These are phyloP conservation scores for Biscogniauxia sp. DNA, from an alignment of 2,329 filamentous ascomycete species.

Conservation along the genomic window DNA sequence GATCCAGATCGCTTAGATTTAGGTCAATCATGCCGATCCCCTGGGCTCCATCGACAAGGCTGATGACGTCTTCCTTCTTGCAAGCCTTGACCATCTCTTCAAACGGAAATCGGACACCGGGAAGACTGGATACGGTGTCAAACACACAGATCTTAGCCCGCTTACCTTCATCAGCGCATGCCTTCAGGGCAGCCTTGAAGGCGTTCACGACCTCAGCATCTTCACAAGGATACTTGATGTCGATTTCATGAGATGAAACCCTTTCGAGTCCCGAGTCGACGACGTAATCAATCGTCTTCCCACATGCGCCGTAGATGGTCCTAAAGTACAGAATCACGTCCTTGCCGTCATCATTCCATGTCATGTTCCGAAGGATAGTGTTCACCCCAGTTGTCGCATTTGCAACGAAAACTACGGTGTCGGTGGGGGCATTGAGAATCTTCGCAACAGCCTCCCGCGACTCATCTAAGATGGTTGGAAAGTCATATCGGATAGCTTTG, in stretches of 20 bases:
- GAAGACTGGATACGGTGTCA: conserved; percentile 76
- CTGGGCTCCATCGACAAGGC: conserved; percentile 81
- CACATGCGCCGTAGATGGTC: conserved; percentile 76
- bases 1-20: conserved; percentile 63
- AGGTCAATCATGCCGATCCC: conserved; percentile 75
- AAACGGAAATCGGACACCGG: conserved; percentile 78
- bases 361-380: conserved; percentile 73
- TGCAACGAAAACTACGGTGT: conserved; percentile 71
- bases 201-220: conserved; percentile 62
- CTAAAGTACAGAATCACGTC: conserved; percentile 79
- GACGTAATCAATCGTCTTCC: conserved; percentile 68
- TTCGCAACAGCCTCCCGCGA: conserved; percentile 63
- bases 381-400: conserved; percentile 82
- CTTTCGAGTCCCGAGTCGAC: conserved; percentile 59
- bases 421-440: conserved; percentile 62
- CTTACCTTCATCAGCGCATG: conserved; percentile 54
- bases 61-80: conserved; percentile 64
- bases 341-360: conserved; percentile 64
- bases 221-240: conserved; percentile 65
- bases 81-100: conserved; percentile 64
- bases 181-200: conserved; percentile 59
- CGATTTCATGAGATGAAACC: conserved; percentile 52
- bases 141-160: conserved; percentile 69
- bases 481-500: conserved; percentile 69
- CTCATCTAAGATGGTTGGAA: conserved; percentile 60